Evolutionary conservation across 345 rosid species (phyloP).

Genomic region (Eucalyptus erythrocorys): DNA sequence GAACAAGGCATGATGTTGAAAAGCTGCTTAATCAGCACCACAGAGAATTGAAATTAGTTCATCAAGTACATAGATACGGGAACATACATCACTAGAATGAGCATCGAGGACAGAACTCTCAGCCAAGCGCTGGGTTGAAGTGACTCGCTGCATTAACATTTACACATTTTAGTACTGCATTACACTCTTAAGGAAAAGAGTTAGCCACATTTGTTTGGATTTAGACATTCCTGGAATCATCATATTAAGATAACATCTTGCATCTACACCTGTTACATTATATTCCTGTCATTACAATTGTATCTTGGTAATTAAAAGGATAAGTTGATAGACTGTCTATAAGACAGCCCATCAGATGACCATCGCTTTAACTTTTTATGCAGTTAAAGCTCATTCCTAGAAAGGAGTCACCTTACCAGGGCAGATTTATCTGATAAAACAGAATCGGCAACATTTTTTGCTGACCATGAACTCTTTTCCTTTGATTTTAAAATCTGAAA

Average conservation of each 20-base stretch:
- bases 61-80: background rate
- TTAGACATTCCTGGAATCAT: background rate
- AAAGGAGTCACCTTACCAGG: conserved; percentile 36
- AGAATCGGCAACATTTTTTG: conserved; percentile 90
- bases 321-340: background rate
- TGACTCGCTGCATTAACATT: conserved; percentile 60
- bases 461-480: conserved; percentile 75
- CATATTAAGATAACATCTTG: background rate
- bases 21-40: background rate
- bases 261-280: background rate
- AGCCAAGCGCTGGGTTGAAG: conserved; percentile 76
- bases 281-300: background rate
- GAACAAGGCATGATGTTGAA: background rate
- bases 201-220: background rate
- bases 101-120: conserved; percentile 93
- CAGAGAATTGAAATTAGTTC: background rate
- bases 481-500: conserved; percentile 51
- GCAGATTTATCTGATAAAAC: conserved; percentile 89
- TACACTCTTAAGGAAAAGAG: background rate
- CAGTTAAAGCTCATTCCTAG: background rate
- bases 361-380: background rate
- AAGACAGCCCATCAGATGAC: background rate
- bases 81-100: conserved; percentile 50
- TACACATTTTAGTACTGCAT: background rate
- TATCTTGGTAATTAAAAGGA: background rate